Base-by-base conservation (phyloP, 148 eudicot genomes). In the Pouteria glomerata region DNA sequence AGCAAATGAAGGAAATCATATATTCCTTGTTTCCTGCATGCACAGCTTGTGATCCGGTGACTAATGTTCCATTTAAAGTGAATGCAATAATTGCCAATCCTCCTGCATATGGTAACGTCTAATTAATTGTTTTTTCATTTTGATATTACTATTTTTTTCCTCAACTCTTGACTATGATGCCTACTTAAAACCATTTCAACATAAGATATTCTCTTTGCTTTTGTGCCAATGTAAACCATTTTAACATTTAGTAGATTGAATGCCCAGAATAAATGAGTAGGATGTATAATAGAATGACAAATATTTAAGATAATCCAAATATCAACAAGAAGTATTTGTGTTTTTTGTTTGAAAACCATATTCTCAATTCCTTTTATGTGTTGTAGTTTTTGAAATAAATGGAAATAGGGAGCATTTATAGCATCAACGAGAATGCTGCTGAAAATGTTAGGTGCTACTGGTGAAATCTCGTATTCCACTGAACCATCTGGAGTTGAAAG, bases 51-150 rank as follows among this genome's bases (percentile, higher is more conserved):
- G 92, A 92, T 80, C 83, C 83, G 23, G 90, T 77, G 19, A 68
- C 89, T 63, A 42, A 70, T 13, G 76, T 86, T 68, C 76, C 88
- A 42, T 92, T 92, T 74, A 77, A 75, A 5, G 90, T 79, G 52
- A 90, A 89, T 64, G 97, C 97, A 60, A 92, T 92, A 68, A 92
- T 92, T 73, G 90, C 97, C 55, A 92, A 92, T 71, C 97, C 97
- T 24, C 95, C 97, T 18, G 91, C 97, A 23, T 91, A 91, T 82
- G 97, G 97, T 91, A 73, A 86, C 82, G 57, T 64, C 37, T 73
- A 52, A 11, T 68, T 8, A 13, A 18, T 67, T 30, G 24, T 14
- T 55, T 50, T 11, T 3, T 8, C 24, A 15, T 37, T 2, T n/a
- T 66, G 10, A 27, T 10, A 14, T 4, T 23, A 10, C 24, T n/a